Conservation (phyloP, 1,284 basidiomycete genomes). For the Mrakiaceae sp. region DNA sequence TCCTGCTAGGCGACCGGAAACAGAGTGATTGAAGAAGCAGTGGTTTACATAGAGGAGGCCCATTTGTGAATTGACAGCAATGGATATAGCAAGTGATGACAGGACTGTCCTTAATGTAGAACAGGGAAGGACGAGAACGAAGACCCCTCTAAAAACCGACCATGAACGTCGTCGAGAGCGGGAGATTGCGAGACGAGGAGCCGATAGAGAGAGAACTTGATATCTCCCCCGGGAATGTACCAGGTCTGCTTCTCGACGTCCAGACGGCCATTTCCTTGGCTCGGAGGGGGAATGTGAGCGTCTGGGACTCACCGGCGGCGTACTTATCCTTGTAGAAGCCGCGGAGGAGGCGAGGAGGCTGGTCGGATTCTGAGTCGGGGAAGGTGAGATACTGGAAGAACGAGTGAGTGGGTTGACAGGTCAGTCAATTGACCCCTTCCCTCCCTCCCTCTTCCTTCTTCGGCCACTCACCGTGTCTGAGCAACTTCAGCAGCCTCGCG, state of each 20-base stretch:
- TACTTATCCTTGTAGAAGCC: slow-evolving; percentile 31
- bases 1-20: too few species aligned
- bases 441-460: too few species aligned
- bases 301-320: slow-evolving; percentile 25
- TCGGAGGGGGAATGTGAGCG: slow-evolving; percentile 29
- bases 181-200: slow-evolving; percentile 28
- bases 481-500: slow-evolving; percentile 35
- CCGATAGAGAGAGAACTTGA: slow-evolving; percentile 29
- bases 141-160: neutral
- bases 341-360: slow-evolving; percentile 32
- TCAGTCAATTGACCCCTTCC: too few species aligned
- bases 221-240: slow-evolving; percentile 30
- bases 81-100: too few species aligned
- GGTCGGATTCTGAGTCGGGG: slow-evolving; percentile 29
- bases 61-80: too few species aligned
- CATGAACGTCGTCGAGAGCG: neutral
- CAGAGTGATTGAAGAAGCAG: too few species aligned
- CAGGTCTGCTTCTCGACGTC: slow-evolving; percentile 33
- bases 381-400: slow-evolving; percentile 29
- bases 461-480: slow-evolving; percentile 34
- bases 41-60: too few species aligned
- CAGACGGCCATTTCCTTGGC: slow-evolving; percentile 38
- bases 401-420: neutral
- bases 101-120: too few species aligned
- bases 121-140: too few species aligned